Base-by-base conservation (phyloP, 495 filamentous ascomycete genomes). In the Rhypophila decipiens region DNA sequence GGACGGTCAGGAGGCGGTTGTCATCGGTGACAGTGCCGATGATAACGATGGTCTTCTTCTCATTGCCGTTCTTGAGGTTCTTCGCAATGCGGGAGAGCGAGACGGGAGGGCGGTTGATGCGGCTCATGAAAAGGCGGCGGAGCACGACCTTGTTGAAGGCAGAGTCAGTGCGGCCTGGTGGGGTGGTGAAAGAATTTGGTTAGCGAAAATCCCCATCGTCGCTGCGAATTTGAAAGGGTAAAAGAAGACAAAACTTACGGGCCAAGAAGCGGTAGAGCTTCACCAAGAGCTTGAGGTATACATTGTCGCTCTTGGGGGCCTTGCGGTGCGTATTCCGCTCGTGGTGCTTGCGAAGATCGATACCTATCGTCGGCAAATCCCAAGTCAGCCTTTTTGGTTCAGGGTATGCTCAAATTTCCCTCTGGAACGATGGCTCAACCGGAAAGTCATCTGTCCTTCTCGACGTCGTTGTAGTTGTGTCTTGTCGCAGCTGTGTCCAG, bases 181-280 rank as follows among this genome's bases (percentile, higher is more conserved):
- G 47, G 21, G n/a, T 12, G 35, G 37, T 42, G 35, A 41, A 27
- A 15, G 19, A 53, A 82, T 87, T 73, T 86, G 39, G 5, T 39
- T 19, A 18, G 18, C 13, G 19, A 1, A 1, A 23, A 21, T 9
- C 7, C 39, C 12, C 39, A n/a, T n/a, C n/a, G n/a, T n/a, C 39
- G 1, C 39, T 9, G 7, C 19, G 21, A 18, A 18, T 1, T 21
- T 3, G 0, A 19, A 36, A 31, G 27, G 27, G 13, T 8, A 24
- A 36, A 33, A 21, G 38, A 29, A 42, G 24, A 42, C 31, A 19
- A 21, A 55, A 83, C 89, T 73, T 86, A 95, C 91, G 90, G 60
- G 90, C 85, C 61, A 98, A 76, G 85, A 98, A 98, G 74, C 86
- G 85, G 82, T 97, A 98, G 22, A 98, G 87, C 84, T 96, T 96